Evolutionary conservation across 176 grass and related monocot species (phyloP).

Genomic region (Coix lacrymajobi): DNA sequence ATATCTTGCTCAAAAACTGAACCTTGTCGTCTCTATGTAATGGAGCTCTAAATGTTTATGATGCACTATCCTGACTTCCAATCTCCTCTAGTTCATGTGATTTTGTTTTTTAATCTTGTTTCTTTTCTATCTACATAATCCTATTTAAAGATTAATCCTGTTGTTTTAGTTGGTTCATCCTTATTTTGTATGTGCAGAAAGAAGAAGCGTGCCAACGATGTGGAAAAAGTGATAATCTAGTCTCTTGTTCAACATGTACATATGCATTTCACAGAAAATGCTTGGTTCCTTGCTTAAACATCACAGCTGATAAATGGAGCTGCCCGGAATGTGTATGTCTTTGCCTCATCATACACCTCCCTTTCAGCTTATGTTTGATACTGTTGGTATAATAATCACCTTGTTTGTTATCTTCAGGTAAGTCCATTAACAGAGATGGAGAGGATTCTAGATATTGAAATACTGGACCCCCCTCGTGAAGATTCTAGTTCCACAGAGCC

Average conservation of each 20-base stretch:
- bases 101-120: background rate
- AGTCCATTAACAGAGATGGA: slow-evolving; percentile 90
- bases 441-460: slow-evolving; percentile 90
- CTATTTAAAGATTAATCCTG: slow-evolving; percentile 26
- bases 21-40: background rate
- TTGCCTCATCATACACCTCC: background rate
- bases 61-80: background rate
- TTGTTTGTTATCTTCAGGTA: slow-evolving; percentile 53
- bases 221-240: slow-evolving; percentile 58
- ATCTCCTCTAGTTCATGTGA: slow-evolving; percentile 1
- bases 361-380: slow-evolving; percentile 12
- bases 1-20: slow-evolving; percentile 1
- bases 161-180: slow-evolving; percentile 3
- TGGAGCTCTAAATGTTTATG: background rate
- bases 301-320: slow-evolving; percentile 71
- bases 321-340: slow-evolving; percentile 91
- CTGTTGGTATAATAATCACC: slow-evolving; percentile 18
- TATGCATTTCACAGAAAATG: slow-evolving; percentile 93
- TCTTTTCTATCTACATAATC: slow-evolving; percentile 11
- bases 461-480: slow-evolving; percentile 28
- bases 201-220: slow-evolving; percentile 88
- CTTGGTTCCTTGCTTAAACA: slow-evolving; percentile 66
- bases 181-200: slow-evolving; percentile 59
- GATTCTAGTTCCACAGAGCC: slow-evolving; percentile 42
- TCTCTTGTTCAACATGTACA: slow-evolving; percentile 86